These are phyloP conservation scores for Ajuga chamaepitys DNA, from an alignment of 257 asterid genomes.

Conservation along the genomic window DNA sequence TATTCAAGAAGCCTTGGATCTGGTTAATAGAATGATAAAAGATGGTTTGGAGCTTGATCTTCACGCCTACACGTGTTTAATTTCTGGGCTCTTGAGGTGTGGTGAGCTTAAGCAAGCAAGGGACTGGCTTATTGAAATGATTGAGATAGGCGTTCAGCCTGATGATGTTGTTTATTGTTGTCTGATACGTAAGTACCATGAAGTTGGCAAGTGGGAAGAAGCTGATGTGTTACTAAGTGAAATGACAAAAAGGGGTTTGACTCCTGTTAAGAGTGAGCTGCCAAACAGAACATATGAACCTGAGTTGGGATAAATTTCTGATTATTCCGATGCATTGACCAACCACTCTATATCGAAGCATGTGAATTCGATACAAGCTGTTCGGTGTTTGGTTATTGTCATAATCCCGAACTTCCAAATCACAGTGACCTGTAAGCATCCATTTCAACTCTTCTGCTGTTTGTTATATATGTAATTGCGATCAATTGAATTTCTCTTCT, in stretches of 20 bases:
- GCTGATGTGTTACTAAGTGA: slow-evolving; percentile 54
- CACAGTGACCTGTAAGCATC: slow-evolving; percentile 15
- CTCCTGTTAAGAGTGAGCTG: slow-evolving; percentile 26
- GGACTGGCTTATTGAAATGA: slow-evolving; percentile 64
- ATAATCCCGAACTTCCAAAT: slow-evolving; percentile 11
- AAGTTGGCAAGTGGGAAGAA: slow-evolving; percentile 54
- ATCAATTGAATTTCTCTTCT: neutral
- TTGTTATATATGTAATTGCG: neutral
- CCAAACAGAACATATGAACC: slow-evolving; percentile 21
- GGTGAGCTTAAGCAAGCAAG: slow-evolving; percentile 63
- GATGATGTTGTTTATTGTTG: slow-evolving; percentile 70
- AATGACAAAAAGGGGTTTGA: slow-evolving; percentile 51
- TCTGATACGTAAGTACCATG: slow-evolving; percentile 59
- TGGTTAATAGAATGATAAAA: slow-evolving; percentile 52
- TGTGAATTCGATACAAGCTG: neutral
- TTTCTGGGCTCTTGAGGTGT: slow-evolving; percentile 60
- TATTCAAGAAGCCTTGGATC: slow-evolving; percentile 56
- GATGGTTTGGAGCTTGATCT: slow-evolving; percentile 67
- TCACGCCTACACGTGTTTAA: slow-evolving; percentile 67
- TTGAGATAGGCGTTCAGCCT: slow-evolving; percentile 56
- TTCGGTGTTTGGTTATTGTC: slow-evolving; percentile 5
- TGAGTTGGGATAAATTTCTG: slow-evolving; percentile 16
- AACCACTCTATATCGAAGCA: slow-evolving; percentile 9
- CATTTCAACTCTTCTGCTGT: neutral
- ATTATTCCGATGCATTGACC: slow-evolving; percentile 11